Percentiles rank a stretch among this genome's conserved stretches.
These are phyloP conservation scores for Curvularia eragrostidis DNA, from an alignment of 2,329 filamentous ascomycete genomes.

Conservation along the genomic window DNA sequence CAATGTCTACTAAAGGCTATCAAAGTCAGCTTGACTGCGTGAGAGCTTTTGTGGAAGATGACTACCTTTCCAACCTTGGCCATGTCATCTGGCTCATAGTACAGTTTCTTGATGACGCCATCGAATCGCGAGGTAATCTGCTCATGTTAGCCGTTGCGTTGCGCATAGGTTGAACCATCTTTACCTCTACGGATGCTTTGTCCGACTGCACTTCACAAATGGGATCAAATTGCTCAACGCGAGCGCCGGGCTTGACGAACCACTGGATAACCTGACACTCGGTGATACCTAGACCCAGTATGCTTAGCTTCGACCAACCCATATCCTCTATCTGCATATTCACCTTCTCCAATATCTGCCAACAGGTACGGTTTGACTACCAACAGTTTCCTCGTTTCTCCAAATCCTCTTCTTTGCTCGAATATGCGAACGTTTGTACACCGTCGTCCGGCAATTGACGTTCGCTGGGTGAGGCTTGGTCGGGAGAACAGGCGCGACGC, in stretches of 20 bases:
- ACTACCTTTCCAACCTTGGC: slow-evolving; percentile 81
- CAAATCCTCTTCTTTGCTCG: slow-evolving; percentile 49
- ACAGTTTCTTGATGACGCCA: slow-evolving; percentile 92
- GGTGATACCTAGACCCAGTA: slow-evolving; percentile 74
- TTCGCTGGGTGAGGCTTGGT: slow-evolving; percentile 26
- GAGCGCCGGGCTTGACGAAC: slow-evolving; percentile 96
- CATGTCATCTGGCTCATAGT: slow-evolving; percentile 96
- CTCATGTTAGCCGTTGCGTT: slow-evolving; percentile 15
- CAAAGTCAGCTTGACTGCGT: slow-evolving; percentile 22
- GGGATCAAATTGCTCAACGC: slow-evolving; percentile 97
- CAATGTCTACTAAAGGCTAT: slow-evolving; percentile 89
- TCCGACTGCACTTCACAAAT: slow-evolving; percentile 98
- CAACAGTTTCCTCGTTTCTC: slow-evolving; percentile 39
- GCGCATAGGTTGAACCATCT: not conserved
- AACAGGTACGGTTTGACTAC: slow-evolving; percentile 80
- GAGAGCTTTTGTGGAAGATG: not conserved
- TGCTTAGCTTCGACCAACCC: slow-evolving; percentile 4
- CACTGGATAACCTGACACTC: slow-evolving; percentile 99
- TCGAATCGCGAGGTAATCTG: slow-evolving; percentile 95
- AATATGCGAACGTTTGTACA: slow-evolving; percentile 30
- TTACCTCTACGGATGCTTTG: slow-evolving; percentile 75
- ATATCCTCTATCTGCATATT: slow-evolving; percentile 25
- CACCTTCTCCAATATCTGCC: slow-evolving; percentile 86
- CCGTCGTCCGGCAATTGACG: slow-evolving; percentile 33
- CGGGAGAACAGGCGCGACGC: slow-evolving; percentile 37